Conservation (phyloP, 1,284 basidiomycete species). For the Hemileia vastatrix region DNA sequence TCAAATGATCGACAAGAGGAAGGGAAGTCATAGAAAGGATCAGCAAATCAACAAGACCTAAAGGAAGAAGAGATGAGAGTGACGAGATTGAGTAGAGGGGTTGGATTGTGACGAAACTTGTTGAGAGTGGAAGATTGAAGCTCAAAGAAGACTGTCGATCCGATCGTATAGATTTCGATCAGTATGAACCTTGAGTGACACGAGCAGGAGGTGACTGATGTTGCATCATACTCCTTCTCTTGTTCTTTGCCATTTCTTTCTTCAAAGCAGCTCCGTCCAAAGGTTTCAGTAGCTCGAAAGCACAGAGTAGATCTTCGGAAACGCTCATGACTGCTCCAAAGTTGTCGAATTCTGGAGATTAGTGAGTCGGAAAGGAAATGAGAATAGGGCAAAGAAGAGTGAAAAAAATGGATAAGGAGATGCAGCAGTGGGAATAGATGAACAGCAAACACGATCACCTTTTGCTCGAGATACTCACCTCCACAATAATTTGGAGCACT, state of each 20-base stretch:
- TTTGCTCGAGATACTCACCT: too few species aligned
- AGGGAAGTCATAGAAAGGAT: too few species aligned
- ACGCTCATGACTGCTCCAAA: slow-evolving; percentile 75
- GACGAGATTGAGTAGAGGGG: too few species aligned
- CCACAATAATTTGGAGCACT: slow-evolving; percentile 96
- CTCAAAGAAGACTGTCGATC: too few species aligned
- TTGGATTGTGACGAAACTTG: too few species aligned
- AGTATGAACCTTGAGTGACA: neutral
- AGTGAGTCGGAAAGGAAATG: slow-evolving; percentile 8
- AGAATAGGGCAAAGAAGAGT: slow-evolving; percentile 25
- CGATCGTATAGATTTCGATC: too few species aligned
- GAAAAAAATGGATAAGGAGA: slow-evolving; percentile 15
- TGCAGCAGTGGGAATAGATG: slow-evolving; percentile 1
- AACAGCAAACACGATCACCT: slow-evolving; percentile 8
- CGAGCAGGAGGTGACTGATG: neutral
- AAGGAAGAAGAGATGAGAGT: too few species aligned
- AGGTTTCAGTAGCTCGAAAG: slow-evolving; percentile 94
- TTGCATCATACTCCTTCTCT: slow-evolving; percentile 92
- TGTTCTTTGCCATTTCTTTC: slow-evolving; percentile 98
- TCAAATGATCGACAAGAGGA: too few species aligned
- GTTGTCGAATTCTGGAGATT: slow-evolving; percentile 84
- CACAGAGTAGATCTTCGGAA: slow-evolving; percentile 91
- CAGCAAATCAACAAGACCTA: too few species aligned
- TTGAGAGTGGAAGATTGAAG: too few species aligned
- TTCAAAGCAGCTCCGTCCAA: slow-evolving; percentile 87